Conservation (phyloP, 1,139 yeast species). For the Torulaspora globosa region DNA sequence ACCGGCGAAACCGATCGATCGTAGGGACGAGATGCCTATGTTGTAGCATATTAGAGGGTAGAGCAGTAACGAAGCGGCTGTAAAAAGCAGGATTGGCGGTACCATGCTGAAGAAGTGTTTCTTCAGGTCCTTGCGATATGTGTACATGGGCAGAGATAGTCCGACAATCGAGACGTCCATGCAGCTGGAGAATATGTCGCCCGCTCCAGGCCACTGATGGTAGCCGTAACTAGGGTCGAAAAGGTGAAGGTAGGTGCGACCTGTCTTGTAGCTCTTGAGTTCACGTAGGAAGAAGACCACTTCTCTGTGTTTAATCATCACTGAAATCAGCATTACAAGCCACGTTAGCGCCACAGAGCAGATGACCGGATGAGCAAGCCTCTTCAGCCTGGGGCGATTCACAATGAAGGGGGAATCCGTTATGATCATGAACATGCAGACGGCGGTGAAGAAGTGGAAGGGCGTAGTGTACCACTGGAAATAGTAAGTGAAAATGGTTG, state of each 20-base stretch:
- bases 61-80: slow-evolving; percentile 56
- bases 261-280: slow-evolving; percentile 60
- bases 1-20: slow-evolving; percentile 73
- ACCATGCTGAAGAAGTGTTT: slow-evolving; percentile 55
- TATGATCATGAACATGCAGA: slow-evolving; percentile 47
- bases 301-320: slow-evolving; percentile 44
- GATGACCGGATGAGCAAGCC: slow-evolving; percentile 65
- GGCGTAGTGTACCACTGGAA: slow-evolving; percentile 47
- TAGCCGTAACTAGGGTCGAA: slow-evolving; percentile 40
- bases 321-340: slow-evolving; percentile 57
- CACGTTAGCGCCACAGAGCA: slow-evolving; percentile 60
- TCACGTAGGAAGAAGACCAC: slow-evolving; percentile 46
- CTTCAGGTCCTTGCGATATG: slow-evolving; percentile 61
- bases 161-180: slow-evolving; percentile 78
- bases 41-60: slow-evolving; percentile 67
- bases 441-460: slow-evolving; percentile 54
- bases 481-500: slow-evolving; percentile 24
- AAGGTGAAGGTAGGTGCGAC: slow-evolving; percentile 57
- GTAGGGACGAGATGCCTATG: slow-evolving; percentile 55
- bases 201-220: slow-evolving; percentile 68
- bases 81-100: slow-evolving; percentile 57
- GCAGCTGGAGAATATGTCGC: slow-evolving; percentile 64
- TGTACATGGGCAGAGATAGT: slow-evolving; percentile 71
- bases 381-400: slow-evolving; percentile 45
- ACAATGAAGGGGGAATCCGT: slow-evolving; percentile 55